Base-by-base conservation (phyloP, 2,329 filamentous ascomycete species). In the Aspergillus phoenicis region DNA sequence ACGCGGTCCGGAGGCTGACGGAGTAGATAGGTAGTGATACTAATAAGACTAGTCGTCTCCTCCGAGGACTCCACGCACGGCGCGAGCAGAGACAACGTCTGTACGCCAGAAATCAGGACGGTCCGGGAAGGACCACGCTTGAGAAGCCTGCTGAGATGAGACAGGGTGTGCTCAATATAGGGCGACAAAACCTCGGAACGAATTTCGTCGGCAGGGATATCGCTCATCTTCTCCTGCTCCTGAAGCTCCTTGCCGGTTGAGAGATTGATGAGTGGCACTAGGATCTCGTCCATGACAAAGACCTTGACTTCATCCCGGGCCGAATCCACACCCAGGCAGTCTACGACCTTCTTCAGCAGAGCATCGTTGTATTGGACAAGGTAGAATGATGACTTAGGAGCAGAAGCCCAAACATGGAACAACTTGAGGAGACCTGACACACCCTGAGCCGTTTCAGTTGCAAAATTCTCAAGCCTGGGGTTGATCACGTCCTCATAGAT, bases 261-360 rank as follows among this genome's bases (percentile, higher is more conserved):
- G 52, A 89, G 78, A 58, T 82, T 83, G 36, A 92, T 83, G 36
- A 94, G 80, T 59, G 87, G 89, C 47, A 85, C 84, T 48, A 99
- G 75, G 45, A 98, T 89, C 10, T 87, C 79, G 60, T 85, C 84
- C 30, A 99, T 81, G 1, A 93, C 86, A 72, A 91, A 96, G 0
- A 90, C 78, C 71, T 93, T 95, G 59, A 99, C 93, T 59, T 93
- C 89, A 63, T 94, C 91, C 74, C 95, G 95, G 0, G 91, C 87
- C 57, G 90, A 94, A 49, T 85, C 83, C 5, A 90, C 83, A 4
- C 83, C 82, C 26, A 99, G 79, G 68, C 89, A 90, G 64, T 91
- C 87, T 43, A 92, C 85, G 15, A 97, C 78, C 66, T 88, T 88
- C 15, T 82, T 81, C 30, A 98, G 73, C n/a, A 94, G 81, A 15